phyloP scores from a whole-genome alignment of 768 basidiomycete genomes.

The Sporobolomyces roseus region DNA sequence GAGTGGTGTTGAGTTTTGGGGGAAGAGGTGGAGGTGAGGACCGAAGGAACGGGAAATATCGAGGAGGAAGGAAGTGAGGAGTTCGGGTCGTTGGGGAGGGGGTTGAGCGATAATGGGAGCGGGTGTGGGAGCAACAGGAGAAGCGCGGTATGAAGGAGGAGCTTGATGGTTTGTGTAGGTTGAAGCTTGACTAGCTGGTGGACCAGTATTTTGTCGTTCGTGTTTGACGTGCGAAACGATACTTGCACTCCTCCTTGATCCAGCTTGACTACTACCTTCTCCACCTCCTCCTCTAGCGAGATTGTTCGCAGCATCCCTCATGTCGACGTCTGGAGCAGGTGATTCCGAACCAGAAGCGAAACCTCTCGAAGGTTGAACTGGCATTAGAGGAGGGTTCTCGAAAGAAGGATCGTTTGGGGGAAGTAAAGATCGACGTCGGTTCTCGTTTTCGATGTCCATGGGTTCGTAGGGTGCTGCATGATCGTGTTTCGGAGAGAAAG shows the following conservation, averaged over 20 bases:
- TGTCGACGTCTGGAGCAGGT: background rate
- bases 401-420: conserved; percentile 1
- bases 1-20: too few relatives aligned
- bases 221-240: background rate
- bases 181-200: background rate
- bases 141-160: background rate
- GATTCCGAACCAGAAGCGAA: background rate
- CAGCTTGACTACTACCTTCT: too few relatives aligned
- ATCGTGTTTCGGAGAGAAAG: conserved; percentile 10
- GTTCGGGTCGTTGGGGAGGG: background rate
- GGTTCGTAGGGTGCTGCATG: conserved; percentile 25
- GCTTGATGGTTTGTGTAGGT: background rate
- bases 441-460: conserved; percentile 22
- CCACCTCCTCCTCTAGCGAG: background rate
- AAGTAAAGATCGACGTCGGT: background rate
- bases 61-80: background rate
- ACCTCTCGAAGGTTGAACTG: background rate
- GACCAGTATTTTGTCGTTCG: background rate
- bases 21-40: too few relatives aligned
- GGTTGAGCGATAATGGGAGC: background rate
- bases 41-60: too few relatives aligned
- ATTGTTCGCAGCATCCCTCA: background rate
- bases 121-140: background rate
- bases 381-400: conserved; percentile 20
- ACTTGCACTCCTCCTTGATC: background rate